Evolutionary conservation across 192 early-diverging fungal genomes (phyloP), one percentile per base, ranked within the genome.

Genomic region (Ambispora gerdemannii): DNA sequence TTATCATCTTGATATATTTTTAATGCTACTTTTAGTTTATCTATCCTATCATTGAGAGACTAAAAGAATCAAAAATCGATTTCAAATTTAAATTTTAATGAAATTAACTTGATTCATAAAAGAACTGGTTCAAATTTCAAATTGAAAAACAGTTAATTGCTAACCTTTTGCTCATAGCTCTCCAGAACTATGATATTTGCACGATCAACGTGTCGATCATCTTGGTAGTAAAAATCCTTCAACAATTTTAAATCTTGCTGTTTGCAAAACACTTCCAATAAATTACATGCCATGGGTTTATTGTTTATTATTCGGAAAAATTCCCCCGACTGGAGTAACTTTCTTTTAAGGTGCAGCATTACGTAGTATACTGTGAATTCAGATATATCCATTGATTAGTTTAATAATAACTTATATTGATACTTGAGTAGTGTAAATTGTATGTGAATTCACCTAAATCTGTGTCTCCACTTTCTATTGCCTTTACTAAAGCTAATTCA

Each of bases 151-250:
- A 17, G 11, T 52, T 38, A 36, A 60, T 33, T 7, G 63, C 22
- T 38, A 33, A 81, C 75, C 61, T 72, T 73, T 50, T 75, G 55
- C 43, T 80, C 69, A 71, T 79, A 87, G 30, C 83, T 85, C 74
- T 88, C 82, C 43, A 80, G 56, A 22, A 84, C 50, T 8, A 74
- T 72, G 19, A 87, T 56, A 53, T 82, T 87, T 50, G 93, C 86
- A 68, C 80, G 80, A 52, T 94, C 79, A 20, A 87, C 77, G 47
- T 78, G 64, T 59, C 90, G 82, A 82, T 99, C 98, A 72, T 97
- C 93, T 75, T 98, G 95, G 72, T 92, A 98, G 78, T 98, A 99
- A 72, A 95, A 99, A 74, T 98, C 91, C 51, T 89, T 88, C 50
- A 99, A 83, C 0, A 97, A 74, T 17, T 90, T 86, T 25, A 82